Conservation (phyloP, 2,329 filamentous ascomycete genomes). For the Stagonosporopsis tanaceti region DNA sequence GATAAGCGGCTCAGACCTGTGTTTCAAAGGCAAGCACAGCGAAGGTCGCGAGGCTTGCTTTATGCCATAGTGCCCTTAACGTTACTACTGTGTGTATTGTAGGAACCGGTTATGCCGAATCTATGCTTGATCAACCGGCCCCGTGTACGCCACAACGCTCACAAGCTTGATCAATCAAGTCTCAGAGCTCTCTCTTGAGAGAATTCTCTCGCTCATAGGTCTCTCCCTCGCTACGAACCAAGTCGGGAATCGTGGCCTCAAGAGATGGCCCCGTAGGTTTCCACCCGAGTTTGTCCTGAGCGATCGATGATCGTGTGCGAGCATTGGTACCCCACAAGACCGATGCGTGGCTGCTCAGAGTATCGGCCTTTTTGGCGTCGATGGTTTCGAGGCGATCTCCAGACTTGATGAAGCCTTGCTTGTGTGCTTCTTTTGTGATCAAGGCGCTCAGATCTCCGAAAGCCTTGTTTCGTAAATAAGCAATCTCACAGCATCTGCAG, state of each 20-base stretch:
- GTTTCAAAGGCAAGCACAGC: no score
- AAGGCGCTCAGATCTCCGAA: slow-evolving; percentile 22
- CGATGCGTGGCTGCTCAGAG: slow-evolving; percentile 24
- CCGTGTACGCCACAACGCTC: not conserved
- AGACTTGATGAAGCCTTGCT: slow-evolving; percentile 22
- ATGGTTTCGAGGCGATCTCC: slow-evolving; percentile 19
- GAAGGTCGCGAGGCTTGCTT: no score
- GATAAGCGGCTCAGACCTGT: no score
- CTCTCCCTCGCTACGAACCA: slow-evolving; percentile 13
- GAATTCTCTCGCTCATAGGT: not conserved
- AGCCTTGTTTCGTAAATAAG: slow-evolving; percentile 6
- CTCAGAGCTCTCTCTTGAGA: not conserved
- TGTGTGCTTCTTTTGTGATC: slow-evolving; percentile 25
- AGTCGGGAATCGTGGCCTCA: slow-evolving; percentile 16
- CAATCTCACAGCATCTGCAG: no score
- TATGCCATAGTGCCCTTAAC: no score
- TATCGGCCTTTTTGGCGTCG: slow-evolving; percentile 26
- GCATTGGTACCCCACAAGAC: slow-evolving; percentile 33
- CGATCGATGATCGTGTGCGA: slow-evolving; percentile 22
- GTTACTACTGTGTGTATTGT: not conserved
- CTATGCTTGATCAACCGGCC: not conserved
- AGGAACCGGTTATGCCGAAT: not conserved
- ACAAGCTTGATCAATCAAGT: not conserved
- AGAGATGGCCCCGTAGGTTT: slow-evolving; percentile 20
- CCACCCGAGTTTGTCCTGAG: slow-evolving; percentile 21